Conservation (phyloP, 768 basidiomycete species). For the Termitomyces sp. region DNA sequence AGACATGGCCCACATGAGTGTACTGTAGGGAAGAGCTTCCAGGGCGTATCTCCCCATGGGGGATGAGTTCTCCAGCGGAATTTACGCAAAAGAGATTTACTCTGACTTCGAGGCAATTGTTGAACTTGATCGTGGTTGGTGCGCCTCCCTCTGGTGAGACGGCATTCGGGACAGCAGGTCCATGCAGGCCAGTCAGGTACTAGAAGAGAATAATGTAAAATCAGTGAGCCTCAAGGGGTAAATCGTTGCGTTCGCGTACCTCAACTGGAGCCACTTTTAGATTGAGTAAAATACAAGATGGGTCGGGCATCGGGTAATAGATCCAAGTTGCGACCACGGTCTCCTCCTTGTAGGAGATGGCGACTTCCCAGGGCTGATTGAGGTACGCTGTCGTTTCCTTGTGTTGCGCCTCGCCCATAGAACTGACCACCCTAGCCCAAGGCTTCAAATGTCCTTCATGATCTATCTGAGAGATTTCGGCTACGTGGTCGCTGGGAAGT, state of each 20-base stretch:
- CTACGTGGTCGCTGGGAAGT: background rate
- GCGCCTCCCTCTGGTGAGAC: background rate
- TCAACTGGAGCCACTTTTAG: background rate
- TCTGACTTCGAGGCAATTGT: conserved; percentile 5
- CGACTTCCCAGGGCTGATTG: conserved; percentile 9
- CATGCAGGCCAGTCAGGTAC: background rate
- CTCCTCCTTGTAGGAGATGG: background rate
- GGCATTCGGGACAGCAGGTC: background rate
- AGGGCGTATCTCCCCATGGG: background rate
- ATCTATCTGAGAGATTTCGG: background rate
- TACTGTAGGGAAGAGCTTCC: conserved; percentile 1
- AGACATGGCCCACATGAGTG: conserved; percentile 6
- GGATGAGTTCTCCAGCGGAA: background rate
- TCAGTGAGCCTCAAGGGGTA: background rate
- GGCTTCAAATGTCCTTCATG: background rate
- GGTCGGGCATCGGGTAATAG: background rate
- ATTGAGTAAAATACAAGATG: background rate
- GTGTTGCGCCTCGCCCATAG: fast-evolving
- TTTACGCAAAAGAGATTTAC: conserved; percentile 5
- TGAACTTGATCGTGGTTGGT: conserved; percentile 9
- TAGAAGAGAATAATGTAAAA: background rate
- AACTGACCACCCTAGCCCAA: too few species aligned
- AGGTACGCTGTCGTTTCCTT: background rate
- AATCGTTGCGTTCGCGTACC: background rate
- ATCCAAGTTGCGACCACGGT: background rate